Conservation (phyloP, 768 basidiomycete genomes). For the Omphalotus guepiniiformis region DNA sequence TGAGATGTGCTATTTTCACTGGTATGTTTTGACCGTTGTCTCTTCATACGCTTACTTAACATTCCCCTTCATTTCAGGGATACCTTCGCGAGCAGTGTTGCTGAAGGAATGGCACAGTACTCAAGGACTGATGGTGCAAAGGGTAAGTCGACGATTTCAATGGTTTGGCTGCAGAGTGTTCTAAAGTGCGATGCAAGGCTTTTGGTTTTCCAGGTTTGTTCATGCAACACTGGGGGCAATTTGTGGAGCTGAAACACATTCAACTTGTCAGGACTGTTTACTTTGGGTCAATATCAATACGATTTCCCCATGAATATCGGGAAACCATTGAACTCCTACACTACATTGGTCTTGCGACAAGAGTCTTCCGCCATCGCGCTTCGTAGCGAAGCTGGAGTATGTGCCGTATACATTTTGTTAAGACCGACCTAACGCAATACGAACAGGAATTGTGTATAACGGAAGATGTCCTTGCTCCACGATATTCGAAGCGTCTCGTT, state of each 20-base stretch:
- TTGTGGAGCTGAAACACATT: neutral
- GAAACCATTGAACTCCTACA: neutral
- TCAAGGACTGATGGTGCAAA: neutral
- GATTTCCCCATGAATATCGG: neutral
- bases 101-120: neutral
- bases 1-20: neutral
- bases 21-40: neutral
- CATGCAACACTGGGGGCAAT: no score
- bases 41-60: neutral
- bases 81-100: neutral
- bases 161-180: neutral
- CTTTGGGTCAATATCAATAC: neutral
- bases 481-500: neutral
- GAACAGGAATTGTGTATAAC: conserved; percentile 3
- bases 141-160: neutral
- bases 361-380: neutral
- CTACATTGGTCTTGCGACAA: neutral
- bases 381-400: conserved; percentile 7
- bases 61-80: neutral
- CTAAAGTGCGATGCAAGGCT: neutral
- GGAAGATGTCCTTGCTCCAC: neutral
- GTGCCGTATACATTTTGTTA: neutral
- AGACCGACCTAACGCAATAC: neutral
- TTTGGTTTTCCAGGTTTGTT: conserved; percentile 6
- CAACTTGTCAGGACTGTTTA: neutral